Base-by-base conservation (phyloP, 2,329 filamentous ascomycete species). In the Paradendryphiella salina region DNA sequence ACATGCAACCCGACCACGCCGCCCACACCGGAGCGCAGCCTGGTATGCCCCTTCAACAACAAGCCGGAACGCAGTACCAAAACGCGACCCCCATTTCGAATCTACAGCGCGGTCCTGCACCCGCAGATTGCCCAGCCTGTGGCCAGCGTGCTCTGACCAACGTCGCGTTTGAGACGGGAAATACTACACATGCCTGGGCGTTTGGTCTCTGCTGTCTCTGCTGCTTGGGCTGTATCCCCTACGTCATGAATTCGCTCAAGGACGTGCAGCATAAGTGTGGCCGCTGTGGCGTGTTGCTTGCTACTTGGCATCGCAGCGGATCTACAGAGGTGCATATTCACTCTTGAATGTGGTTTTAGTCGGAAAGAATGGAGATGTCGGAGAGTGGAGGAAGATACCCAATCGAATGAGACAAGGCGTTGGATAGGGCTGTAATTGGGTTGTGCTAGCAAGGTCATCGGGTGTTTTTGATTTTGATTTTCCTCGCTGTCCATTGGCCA, bases 251-350 rank as follows among this genome's bases (percentile, higher is more conserved):
- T 20, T 73, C 70, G 35, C 66, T 77, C 44, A 81, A 81, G 64
- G 76, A 80, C 46, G 75, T 78, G 3, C 64, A 76, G 54, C 79
- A 81, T 59, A 74, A 73, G 52, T 81, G 79, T 47, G 76, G 76
- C 1, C 69, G 72, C 26, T 81, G 79, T 50, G 74, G 75, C 28
- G 68, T 69, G 1, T 52, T 75, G 47, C 70, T 81, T 37, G 78
- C 77, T 0, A 76, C 73, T 0, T 80, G 76, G 75, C 77, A 80
- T 64, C 73, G 75, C 5, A 79, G 76, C 54, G 78, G 78, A 0
- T 72, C 71, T 23, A 74, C 76, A 0, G 75, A 79, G 56, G 74
- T 80, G 31, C 70, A 77, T 33, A 71, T 73, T 35, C 72, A 75
- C 55, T 59, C 60, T 31, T 74, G 14, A 26, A 28, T 5, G 31